Evolutionary conservation across 345 rosid genomes (phyloP).

Genomic region (Raphanus raphanistrum): DNA sequence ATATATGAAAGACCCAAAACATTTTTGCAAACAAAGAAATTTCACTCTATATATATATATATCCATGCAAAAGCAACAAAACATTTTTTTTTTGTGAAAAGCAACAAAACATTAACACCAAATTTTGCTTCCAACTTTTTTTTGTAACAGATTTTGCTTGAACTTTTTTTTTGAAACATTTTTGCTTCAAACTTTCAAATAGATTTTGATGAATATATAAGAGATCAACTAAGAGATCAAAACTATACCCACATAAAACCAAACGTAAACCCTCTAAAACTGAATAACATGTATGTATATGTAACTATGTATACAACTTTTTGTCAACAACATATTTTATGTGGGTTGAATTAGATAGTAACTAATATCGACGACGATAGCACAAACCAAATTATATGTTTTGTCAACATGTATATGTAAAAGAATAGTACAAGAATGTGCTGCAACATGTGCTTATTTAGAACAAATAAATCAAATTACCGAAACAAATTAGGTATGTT

Average conservation of each 20-base stretch:
- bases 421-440: neutral
- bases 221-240: neutral
- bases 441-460: neutral
- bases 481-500: neutral
- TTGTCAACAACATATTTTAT: neutral
- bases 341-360: neutral
- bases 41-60: neutral
- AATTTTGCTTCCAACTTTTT: too few species aligned
- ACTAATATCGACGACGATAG: neutral
- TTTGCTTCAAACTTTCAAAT: neutral
- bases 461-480: neutral
- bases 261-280: neutral
- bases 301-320: neutral
- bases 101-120: neutral
- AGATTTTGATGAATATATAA: neutral
- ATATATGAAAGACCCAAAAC: neutral
- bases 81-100: neutral
- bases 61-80: neutral
- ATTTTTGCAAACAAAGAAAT: neutral
- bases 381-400: neutral
- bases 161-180: too few species aligned
- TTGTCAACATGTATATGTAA: neutral
- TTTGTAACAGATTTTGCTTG: too few species aligned
- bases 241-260: neutral
- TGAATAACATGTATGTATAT: neutral